Conservation (phyloP, 1,284 basidiomycete genomes). For the Naganishia sp. region DNA sequence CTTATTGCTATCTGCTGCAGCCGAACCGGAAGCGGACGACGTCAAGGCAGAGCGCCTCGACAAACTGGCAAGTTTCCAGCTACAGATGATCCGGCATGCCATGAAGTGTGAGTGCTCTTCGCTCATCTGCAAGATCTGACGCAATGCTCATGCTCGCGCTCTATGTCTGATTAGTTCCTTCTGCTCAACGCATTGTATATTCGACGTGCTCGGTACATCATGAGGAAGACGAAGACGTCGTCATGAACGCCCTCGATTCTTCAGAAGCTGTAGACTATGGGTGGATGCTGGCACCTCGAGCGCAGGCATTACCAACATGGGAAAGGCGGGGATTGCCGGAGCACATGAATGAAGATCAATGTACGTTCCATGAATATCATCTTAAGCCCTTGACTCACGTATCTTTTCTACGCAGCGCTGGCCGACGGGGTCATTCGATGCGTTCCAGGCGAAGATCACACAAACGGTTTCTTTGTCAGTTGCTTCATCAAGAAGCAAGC, state of each 20-base stretch:
- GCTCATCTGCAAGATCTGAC: neutral
- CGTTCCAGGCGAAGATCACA: slow-evolving; percentile 77
- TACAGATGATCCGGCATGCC: slow-evolving; percentile 89
- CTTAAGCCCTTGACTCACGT: neutral
- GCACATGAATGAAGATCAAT: slow-evolving; percentile 58
- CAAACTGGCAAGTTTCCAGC: slow-evolving; percentile 82
- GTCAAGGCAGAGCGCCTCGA: slow-evolving; percentile 67
- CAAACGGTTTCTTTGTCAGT: slow-evolving; percentile 93
- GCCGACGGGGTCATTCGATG: slow-evolving; percentile 77
- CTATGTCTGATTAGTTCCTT: slow-evolving; percentile 57
- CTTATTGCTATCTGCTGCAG: slow-evolving; percentile 39
- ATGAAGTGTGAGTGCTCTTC: slow-evolving; percentile 72
- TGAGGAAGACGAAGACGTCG: slow-evolving; percentile 85
- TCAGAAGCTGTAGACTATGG: slow-evolving; percentile 63
- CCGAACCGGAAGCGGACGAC: slow-evolving; percentile 58
- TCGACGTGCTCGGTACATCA: slow-evolving; percentile 93
- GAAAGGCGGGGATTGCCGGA: slow-evolving; percentile 69
- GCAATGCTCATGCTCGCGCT: neutral
- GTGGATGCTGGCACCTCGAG: slow-evolving; percentile 69
- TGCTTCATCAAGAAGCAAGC: slow-evolving; percentile 63
- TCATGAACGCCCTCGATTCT: slow-evolving; percentile 69
- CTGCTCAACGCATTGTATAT: slow-evolving; percentile 76
- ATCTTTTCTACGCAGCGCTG: slow-evolving; percentile 55
- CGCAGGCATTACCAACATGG: slow-evolving; percentile 75
- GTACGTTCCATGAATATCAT: slow-evolving; percentile 32